phyloP scores from a whole-genome alignment of 1,139 yeast genomes.

The Hansenula sp. region DNA sequence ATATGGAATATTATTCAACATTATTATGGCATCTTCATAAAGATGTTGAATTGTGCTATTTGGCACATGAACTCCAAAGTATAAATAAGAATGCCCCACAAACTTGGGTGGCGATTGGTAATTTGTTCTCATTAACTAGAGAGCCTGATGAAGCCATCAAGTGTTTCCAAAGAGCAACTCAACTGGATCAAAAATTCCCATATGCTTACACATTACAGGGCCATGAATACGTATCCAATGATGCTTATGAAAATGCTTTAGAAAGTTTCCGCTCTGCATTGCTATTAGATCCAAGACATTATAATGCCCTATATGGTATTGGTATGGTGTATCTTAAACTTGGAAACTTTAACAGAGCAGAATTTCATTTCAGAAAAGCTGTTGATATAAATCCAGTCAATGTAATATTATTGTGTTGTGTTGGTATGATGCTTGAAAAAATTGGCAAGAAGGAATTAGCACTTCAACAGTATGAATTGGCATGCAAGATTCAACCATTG shows the following conservation, averaged over 20 bases:
- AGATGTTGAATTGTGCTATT: conserved; percentile 71
- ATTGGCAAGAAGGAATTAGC: conserved; percentile 68
- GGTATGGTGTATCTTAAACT: conserved; percentile 91
- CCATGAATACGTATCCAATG: conserved; percentile 85
- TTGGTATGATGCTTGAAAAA: conserved; percentile 91
- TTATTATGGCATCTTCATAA: conserved; percentile 89
- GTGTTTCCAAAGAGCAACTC: conserved; percentile 79
- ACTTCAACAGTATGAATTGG: conserved; percentile 75
- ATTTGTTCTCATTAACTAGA: conserved; percentile 74
- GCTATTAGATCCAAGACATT: conserved; percentile 74
- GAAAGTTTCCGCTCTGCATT: conserved; percentile 80
- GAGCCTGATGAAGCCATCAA: conserved; percentile 91
- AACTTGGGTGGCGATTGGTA: conserved; percentile 93
- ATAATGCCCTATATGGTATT: conserved; percentile 92
- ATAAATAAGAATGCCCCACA: conserved; percentile 64
- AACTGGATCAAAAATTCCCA: conserved; percentile 66
- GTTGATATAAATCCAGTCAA: conserved; percentile 86
- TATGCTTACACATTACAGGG: conserved; percentile 94
- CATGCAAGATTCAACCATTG: conserved; percentile 78
- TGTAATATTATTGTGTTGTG: conserved; percentile 85
- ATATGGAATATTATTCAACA: conserved; percentile 90
- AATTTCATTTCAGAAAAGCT: conserved; percentile 84
- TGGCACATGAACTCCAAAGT: conserved; percentile 79
- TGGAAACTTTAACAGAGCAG: conserved; percentile 82
- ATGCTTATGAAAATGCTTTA: conserved; percentile 86